phyloP scores from a whole-genome alignment of 2,329 filamentous ascomycete genomes.

The Aspergillus cejpii region DNA sequence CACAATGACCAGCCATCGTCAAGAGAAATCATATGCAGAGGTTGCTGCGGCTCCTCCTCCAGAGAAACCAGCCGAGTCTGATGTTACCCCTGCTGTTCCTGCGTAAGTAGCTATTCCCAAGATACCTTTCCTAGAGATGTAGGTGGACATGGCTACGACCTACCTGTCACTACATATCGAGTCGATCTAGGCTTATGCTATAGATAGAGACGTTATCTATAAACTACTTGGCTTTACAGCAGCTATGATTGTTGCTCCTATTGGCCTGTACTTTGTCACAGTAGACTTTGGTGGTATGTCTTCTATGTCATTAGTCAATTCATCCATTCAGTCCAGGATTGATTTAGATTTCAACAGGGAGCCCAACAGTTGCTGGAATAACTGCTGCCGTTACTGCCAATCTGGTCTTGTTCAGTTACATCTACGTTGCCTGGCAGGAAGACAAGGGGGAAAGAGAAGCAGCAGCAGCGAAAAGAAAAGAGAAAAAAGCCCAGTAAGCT shows the following conservation, averaged over 20 bases:
- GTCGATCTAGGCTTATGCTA: conserved; percentile 3
- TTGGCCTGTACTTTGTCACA: conserved; percentile 81
- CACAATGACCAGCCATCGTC: not conserved
- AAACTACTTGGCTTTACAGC: conserved; percentile 87
- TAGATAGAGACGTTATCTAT: conserved; percentile 66
- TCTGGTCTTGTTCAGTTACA: conserved; percentile 80
- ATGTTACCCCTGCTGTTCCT: conserved; percentile 76
- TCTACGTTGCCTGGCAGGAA: conserved; percentile 85
- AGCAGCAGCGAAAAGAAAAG: conserved; percentile 54
- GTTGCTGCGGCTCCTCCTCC: conserved; percentile 25
- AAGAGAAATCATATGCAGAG: conserved; percentile 25
- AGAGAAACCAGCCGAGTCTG: conserved; percentile 53
- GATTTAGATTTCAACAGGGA: conserved; percentile 52
- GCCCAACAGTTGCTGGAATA: conserved; percentile 78
- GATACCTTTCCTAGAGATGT: no score
- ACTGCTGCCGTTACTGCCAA: conserved; percentile 86
- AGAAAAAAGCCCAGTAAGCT: conserved; percentile 40
- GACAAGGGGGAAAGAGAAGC: conserved; percentile 69
- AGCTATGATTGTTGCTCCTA: conserved; percentile 81
- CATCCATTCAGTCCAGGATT: not conserved
- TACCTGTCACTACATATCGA: conserved; percentile 1
- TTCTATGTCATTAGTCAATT: conserved; percentile 2
- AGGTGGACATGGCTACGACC: no score
- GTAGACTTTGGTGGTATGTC: conserved; percentile 69
- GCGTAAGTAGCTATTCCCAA: conserved; percentile 50